A percentile compares a stretch with the other conserved stretches of the same genome.
Conservation (phyloP, 495 filamentous ascomycete species). For the Amniculicola lignicola region DNA sequence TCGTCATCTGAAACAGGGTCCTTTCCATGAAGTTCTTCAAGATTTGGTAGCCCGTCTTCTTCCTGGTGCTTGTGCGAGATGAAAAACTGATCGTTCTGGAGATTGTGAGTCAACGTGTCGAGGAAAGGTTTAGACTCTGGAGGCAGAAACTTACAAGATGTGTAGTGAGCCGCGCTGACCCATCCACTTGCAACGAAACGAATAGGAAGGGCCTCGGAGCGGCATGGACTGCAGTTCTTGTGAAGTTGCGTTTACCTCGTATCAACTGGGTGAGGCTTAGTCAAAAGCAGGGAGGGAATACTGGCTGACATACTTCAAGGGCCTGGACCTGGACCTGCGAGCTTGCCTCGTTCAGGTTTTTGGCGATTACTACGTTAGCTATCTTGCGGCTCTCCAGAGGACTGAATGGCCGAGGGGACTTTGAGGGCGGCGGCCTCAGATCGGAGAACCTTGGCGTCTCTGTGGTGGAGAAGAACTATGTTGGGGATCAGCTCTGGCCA, state of each 20-base stretch:
- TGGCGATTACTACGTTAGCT: constrained; percentile 77
- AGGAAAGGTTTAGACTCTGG: background rate
- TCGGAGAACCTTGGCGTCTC: constrained; percentile 28
- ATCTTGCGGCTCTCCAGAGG: constrained; percentile 50
- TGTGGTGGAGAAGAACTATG: constrained; percentile 10
- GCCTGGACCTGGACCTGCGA: constrained; percentile 79
- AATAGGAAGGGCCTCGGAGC: constrained; percentile 81
- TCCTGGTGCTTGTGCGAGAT: constrained; percentile 82
- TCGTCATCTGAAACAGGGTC: constrained; percentile 37
- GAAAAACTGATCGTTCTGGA: constrained; percentile 79
- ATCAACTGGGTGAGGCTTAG: constrained; percentile 57
- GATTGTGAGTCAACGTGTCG: too few species aligned
- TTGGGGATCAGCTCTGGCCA: background rate
- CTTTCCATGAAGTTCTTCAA: constrained; percentile 55
- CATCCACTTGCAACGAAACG: constrained; percentile 60
- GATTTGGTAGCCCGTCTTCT: constrained; percentile 66
- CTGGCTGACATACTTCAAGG: constrained; percentile 58
- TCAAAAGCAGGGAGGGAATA: background rate
- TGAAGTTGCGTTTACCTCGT: constrained; percentile 72
- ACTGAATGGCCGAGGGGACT: constrained; percentile 34
- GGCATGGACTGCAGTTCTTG: constrained; percentile 63
- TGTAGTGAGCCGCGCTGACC: constrained; percentile 25
- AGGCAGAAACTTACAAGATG: constrained; percentile 33
- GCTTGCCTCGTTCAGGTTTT: constrained; percentile 68
- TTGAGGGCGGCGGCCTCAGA: constrained; percentile 21